These are phyloP conservation scores for Actinidia chinensis DNA, from an alignment of 179 eudicot genomes.

Conservation along the genomic window DNA sequence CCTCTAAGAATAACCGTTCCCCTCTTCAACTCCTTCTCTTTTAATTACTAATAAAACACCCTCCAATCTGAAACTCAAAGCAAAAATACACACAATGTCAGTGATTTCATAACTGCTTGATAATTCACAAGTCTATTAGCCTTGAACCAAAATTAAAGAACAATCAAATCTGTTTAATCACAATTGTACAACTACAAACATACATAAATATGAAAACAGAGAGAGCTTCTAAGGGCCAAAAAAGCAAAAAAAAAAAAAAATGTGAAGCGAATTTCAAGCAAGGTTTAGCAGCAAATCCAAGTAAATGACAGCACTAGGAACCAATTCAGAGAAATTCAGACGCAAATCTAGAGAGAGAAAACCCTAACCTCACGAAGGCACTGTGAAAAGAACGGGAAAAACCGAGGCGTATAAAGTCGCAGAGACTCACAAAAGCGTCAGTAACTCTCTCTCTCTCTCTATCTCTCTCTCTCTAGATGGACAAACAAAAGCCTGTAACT, in stretches of 20 bases:
- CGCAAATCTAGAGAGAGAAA: slow-evolving; percentile 9
- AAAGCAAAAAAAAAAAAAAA: slow-evolving; percentile 9
- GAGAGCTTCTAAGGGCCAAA: background rate
- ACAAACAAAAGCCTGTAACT: background rate
- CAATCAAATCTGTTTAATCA: background rate
- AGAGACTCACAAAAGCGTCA: slow-evolving; percentile 11
- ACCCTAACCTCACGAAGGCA: slow-evolving; percentile 17
- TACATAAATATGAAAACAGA: background rate
- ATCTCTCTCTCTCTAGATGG: slow-evolving; percentile 21
- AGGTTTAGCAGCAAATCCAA: background rate
- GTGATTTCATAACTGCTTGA: slow-evolving; percentile 15
- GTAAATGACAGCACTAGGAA: background rate
- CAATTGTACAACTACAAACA: background rate
- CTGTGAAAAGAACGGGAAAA: slow-evolving; percentile 9
- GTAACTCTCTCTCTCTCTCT: background rate
- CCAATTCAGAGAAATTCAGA: background rate
- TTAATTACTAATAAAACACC: slow-evolving; percentile 22
- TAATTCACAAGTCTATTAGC: background rate
- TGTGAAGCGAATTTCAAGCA: slow-evolving; percentile 16
- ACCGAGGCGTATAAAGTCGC: slow-evolving; percentile 27
- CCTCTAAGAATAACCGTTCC: slow-evolving; percentile 19
- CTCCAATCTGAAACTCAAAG: slow-evolving; percentile 29
- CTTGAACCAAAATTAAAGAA: background rate
- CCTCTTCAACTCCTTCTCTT: slow-evolving; percentile 26
- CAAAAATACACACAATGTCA: background rate